These are phyloP conservation scores for Scutellaria minor DNA, from an alignment of 257 asterid species.

Conservation along the genomic window DNA sequence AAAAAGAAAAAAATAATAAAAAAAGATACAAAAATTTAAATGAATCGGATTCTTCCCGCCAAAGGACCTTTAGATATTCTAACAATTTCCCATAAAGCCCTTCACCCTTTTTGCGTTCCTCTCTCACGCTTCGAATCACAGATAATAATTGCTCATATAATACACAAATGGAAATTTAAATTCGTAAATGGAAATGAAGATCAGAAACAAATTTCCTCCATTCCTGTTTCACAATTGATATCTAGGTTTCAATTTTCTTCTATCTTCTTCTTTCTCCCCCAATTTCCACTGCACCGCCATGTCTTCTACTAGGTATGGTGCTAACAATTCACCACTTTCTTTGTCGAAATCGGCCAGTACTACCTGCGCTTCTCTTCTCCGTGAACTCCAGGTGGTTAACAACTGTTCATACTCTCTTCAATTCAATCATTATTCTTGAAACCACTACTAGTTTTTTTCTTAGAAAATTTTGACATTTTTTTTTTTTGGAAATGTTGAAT, in stretches of 20 bases:
- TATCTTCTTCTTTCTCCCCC: constrained; percentile 5
- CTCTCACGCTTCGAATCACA: constrained; percentile 27
- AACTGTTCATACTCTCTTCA: background rate
- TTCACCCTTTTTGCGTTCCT: constrained; percentile 7
- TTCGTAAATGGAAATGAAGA: constrained; percentile 34
- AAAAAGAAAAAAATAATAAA: no score
- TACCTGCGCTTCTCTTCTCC: constrained; percentile 69
- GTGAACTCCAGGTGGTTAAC: constrained; percentile 62
- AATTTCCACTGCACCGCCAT: constrained; percentile 30
- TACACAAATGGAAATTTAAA: constrained; percentile 28
- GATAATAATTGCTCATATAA: constrained; percentile 36
- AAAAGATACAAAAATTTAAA: background rate
- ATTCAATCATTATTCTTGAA: background rate
- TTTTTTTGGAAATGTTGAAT: background rate
- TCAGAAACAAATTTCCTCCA: constrained; percentile 13
- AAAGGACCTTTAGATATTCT: constrained; percentile 16
- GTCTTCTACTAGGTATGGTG: constrained; percentile 30
- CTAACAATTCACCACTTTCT: constrained; percentile 53
- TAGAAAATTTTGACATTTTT: background rate
- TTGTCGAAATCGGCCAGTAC: constrained; percentile 61
- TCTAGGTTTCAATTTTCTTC: constrained; percentile 36
- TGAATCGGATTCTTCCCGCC: constrained; percentile 41
- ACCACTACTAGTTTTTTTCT: background rate
- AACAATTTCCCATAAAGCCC: constrained; percentile 31
- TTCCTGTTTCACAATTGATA: constrained; percentile 34